Evolutionary conservation across 129 eudicot genomes (phyloP).

Genomic region (Dittrichia graveolens): DNA sequence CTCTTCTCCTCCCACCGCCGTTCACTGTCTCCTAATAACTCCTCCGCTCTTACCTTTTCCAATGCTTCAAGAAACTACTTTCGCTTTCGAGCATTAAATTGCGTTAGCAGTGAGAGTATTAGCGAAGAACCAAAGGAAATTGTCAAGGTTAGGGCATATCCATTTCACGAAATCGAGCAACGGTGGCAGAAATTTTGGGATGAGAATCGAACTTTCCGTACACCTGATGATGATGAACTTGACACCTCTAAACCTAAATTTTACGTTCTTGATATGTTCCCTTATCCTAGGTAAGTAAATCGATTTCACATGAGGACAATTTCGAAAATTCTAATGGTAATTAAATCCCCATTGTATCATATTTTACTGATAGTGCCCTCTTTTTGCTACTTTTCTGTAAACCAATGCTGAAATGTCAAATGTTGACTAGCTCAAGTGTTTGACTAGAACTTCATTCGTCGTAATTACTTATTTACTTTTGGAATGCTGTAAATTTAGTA

Average conservation of each 20-base stretch:
- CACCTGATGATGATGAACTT: conserved; percentile 67
- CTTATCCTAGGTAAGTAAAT: conserved; percentile 75
- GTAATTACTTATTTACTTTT: neutral
- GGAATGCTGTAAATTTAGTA: neutral
- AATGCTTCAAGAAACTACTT: neutral
- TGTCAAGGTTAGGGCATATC: conserved; percentile 60
- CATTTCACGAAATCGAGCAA: conserved; percentile 77
- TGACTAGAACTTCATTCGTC: neutral
- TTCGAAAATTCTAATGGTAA: neutral
- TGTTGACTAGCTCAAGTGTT: neutral
- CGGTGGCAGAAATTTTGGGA: conserved; percentile 94
- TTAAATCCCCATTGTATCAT: neutral
- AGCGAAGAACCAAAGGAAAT: conserved; percentile 25
- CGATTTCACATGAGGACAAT: neutral
- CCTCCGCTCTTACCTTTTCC: conserved; percentile 15
- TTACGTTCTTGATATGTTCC: conserved; percentile 97
- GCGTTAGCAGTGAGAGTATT: neutral
- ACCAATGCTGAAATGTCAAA: conserved; percentile 1
- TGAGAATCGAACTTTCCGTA: conserved; percentile 71
- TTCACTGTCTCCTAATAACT: conserved; percentile 10
- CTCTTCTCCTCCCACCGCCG: conserved; percentile 31
- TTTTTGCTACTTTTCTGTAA: neutral
- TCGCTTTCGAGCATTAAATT: conserved; percentile 22
- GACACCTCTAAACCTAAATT: conserved; percentile 91
- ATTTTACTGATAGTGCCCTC: neutral